Percentiles rank a stretch among this genome's conserved stretches.
Conservation (phyloP, 345 rosid species). For the Moricandia moricandioides region DNA sequence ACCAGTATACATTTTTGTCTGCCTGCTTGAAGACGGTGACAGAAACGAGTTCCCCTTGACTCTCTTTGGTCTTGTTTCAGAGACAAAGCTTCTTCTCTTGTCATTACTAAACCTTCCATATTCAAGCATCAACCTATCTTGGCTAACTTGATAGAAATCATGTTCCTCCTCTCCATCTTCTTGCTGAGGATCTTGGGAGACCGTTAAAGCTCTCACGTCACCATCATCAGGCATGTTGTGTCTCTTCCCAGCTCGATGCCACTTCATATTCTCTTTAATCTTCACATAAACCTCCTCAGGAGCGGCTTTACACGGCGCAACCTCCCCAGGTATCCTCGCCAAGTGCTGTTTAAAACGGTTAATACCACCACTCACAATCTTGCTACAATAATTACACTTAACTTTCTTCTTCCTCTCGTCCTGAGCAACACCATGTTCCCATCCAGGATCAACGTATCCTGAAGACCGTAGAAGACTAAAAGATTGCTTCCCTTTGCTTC, state of each 20-base stretch:
- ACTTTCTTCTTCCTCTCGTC: slow-evolving; percentile 78
- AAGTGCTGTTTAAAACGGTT: slow-evolving; percentile 80
- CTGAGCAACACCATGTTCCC: slow-evolving; percentile 80
- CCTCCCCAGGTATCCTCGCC: slow-evolving; percentile 85
- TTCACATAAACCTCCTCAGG: slow-evolving; percentile 69
- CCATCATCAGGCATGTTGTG: slow-evolving; percentile 55
- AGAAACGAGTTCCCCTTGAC: slow-evolving; percentile 41
- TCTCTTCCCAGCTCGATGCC: slow-evolving; percentile 75
- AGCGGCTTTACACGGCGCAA: slow-evolving; percentile 62
- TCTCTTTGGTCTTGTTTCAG: slow-evolving; percentile 51
- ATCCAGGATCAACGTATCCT: slow-evolving; percentile 79
- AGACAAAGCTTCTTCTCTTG: slow-evolving; percentile 42
- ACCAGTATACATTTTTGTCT: slow-evolving; percentile 32
- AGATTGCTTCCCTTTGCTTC: slow-evolving; percentile 47
- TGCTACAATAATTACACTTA: slow-evolving; percentile 71
- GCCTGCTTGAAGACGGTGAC: slow-evolving; percentile 43
- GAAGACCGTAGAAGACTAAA: slow-evolving; percentile 58
- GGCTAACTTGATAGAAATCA: slow-evolving; percentile 4
- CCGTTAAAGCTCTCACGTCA: slow-evolving; percentile 41
- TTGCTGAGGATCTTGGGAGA: slow-evolving; percentile 53
- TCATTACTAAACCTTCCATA: slow-evolving; percentile 51
- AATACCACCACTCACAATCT: slow-evolving; percentile 72
- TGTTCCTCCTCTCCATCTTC: slow-evolving; percentile 44
- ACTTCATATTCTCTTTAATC: slow-evolving; percentile 77
- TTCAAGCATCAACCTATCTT: no score